Conservation (phyloP, 2,329 filamentous ascomycete genomes). For the Xylaria sp. region DNA sequence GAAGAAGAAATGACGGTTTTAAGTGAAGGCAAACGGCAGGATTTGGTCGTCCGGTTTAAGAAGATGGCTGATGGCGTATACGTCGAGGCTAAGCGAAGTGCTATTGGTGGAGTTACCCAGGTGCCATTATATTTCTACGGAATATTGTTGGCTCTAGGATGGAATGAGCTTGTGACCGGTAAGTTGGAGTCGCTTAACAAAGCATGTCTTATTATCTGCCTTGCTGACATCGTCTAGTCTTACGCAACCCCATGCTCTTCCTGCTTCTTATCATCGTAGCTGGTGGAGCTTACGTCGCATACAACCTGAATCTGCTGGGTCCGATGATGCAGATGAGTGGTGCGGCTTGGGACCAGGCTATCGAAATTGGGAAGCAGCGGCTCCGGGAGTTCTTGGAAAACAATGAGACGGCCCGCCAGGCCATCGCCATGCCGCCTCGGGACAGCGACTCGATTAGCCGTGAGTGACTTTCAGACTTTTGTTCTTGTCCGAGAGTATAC, state of each 20-base stretch:
- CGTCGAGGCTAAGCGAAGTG: constrained; percentile 96
- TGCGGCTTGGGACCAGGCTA: constrained; percentile 83
- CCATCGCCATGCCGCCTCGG: constrained; percentile 76
- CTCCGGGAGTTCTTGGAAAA: constrained; percentile 89
- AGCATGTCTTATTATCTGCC: constrained; percentile 11
- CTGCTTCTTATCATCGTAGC: constrained; percentile 82
- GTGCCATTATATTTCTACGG: constrained; percentile 96
- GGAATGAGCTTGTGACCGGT: constrained; percentile 98
- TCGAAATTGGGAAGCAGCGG: constrained; percentile 92
- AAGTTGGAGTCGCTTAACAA: constrained; percentile 52
- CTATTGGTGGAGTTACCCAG: constrained; percentile 93
- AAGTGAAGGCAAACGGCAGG: constrained; percentile 87
- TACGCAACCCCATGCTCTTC: constrained; percentile 94
- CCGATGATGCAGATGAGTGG: constrained; percentile 96
- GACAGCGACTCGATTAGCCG: constrained; percentile 60
- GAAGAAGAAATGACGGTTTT: constrained; percentile 98
- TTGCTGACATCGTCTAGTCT: constrained; percentile 65
- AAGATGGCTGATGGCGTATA: constrained; percentile 98
- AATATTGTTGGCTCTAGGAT: constrained; percentile 88
- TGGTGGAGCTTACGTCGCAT: constrained; percentile 86
- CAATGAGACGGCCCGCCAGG: constrained; percentile 85
- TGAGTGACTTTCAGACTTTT: neutral
- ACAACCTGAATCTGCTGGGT: constrained; percentile 92
- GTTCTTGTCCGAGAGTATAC: neutral
- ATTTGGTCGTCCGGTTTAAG: constrained; percentile 94